A percentile compares a stretch with the other conserved stretches of the same genome.
Evolutionary conservation across 768 basidiomycete species (phyloP).

Genomic region (Hygrocybe punicea): DNA sequence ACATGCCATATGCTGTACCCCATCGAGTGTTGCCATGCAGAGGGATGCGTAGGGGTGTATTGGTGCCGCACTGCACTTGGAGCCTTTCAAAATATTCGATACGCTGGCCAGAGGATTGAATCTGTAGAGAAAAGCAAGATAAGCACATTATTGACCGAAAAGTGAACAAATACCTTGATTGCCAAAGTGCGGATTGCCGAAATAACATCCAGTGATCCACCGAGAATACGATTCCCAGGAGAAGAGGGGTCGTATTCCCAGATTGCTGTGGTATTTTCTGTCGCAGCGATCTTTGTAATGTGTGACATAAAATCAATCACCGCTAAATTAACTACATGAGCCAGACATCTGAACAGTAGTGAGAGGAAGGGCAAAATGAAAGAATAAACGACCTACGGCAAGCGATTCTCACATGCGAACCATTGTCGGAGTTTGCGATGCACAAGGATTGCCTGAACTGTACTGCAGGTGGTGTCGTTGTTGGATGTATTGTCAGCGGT

Average conservation of each 20-base stretch:
- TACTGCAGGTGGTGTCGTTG: slow-evolving; percentile 20
- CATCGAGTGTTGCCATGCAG: slow-evolving; percentile 26
- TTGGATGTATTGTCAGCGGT: slow-evolving; percentile 26
- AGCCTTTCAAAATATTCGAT: slow-evolving; percentile 23
- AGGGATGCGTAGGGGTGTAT: slow-evolving; percentile 17
- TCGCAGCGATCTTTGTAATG: slow-evolving; percentile 27
- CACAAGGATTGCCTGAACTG: slow-evolving; percentile 16
- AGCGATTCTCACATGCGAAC: slow-evolving; percentile 16
- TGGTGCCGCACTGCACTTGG: slow-evolving; percentile 16
- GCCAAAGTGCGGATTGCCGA: slow-evolving; percentile 27
- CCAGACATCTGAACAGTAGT: slow-evolving; percentile 19
- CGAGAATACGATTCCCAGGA: slow-evolving; percentile 22
- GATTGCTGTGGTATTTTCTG: slow-evolving; percentile 29
- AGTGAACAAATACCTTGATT: slow-evolving; percentile 26
- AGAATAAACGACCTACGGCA: slow-evolving; percentile 2
- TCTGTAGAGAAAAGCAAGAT: slow-evolving; percentile 13
- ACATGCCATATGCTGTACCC: slow-evolving; percentile 26
- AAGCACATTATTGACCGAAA: neutral
- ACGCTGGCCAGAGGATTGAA: slow-evolving; percentile 21
- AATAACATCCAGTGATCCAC: slow-evolving; percentile 31
- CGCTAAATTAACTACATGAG: slow-evolving; percentile 28
- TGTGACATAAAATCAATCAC: slow-evolving; percentile 29
- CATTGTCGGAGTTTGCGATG: slow-evolving; percentile 10
- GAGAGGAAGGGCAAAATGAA: no score
- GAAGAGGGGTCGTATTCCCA: slow-evolving; percentile 33